A percentile compares a stretch with the other conserved stretches of the same genome.
Conservation (phyloP, 352 stramenopile species). For the Globisporangium heterothallicum region DNA sequence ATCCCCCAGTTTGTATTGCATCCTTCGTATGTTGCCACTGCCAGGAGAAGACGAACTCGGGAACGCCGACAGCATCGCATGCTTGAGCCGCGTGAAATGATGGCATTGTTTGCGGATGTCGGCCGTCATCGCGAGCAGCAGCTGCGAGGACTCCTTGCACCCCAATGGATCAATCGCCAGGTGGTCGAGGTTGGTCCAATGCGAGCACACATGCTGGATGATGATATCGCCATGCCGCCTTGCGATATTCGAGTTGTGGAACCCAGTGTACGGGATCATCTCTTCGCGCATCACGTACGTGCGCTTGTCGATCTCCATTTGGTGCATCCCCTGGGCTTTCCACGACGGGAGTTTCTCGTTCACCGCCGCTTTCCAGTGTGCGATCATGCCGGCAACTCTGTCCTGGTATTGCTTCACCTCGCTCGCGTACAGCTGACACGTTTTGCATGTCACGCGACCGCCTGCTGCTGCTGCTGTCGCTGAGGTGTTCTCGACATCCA, state of each 20-base stretch:
- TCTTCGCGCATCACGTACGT: slow-evolving; percentile 55
- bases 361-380: slow-evolving; percentile 36
- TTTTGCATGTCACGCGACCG: slow-evolving; percentile 23
- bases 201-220: slow-evolving; percentile 49
- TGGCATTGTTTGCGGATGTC: slow-evolving; percentile 54
- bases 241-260: slow-evolving; percentile 50
- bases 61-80: slow-evolving; percentile 41
- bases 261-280: slow-evolving; percentile 53
- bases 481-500: slow-evolving; percentile 21
- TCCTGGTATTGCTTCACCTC: slow-evolving; percentile 41
- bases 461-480: slow-evolving; percentile 8
- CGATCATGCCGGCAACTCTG: slow-evolving; percentile 37
- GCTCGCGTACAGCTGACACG: slow-evolving; percentile 40
- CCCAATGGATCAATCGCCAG: slow-evolving; percentile 40
- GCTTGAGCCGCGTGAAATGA: slow-evolving; percentile 46
- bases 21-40: slow-evolving; percentile 18
- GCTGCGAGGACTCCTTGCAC: slow-evolving; percentile 34
- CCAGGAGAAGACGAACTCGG: not conserved
- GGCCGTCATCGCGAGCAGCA: slow-evolving; percentile 37
- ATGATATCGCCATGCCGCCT: slow-evolving; percentile 52
- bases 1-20: slow-evolving; percentile 37
- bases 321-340: slow-evolving; percentile 46
- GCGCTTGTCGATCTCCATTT: slow-evolving; percentile 54
- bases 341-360: slow-evolving; percentile 25
- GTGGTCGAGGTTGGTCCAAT: slow-evolving; percentile 34